A percentile compares a stretch with the other conserved stretches of the same genome.
phyloP scores from a whole-genome alignment of 2,329 filamentous ascomycete genomes.

The Phialocephala sp. region DNA sequence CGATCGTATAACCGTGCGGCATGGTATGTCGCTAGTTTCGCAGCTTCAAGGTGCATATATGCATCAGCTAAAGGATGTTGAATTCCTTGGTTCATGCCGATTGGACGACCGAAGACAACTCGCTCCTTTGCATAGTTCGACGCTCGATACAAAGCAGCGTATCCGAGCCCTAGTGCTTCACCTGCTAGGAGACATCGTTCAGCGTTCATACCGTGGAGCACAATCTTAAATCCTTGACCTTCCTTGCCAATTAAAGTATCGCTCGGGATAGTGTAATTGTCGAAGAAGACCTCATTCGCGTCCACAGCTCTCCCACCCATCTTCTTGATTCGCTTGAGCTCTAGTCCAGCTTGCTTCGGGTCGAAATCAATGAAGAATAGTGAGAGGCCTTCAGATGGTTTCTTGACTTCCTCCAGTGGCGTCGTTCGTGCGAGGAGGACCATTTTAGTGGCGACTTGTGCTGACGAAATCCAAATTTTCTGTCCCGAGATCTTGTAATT shows the following conservation, averaged over 20 bases:
- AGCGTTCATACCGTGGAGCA: slow-evolving; percentile 81
- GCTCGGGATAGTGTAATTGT: slow-evolving; percentile 72
- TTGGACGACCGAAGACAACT: slow-evolving; percentile 67
- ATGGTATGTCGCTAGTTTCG: slow-evolving; percentile 69
- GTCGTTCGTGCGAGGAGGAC: slow-evolving; percentile 80
- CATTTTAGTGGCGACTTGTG: slow-evolving; percentile 84
- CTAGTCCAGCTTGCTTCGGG: slow-evolving; percentile 54
- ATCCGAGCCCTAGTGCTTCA: slow-evolving; percentile 80
- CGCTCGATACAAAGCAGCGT: slow-evolving; percentile 69
- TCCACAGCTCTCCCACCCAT: slow-evolving; percentile 86
- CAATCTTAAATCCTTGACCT: slow-evolving; percentile 78
- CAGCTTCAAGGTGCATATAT: slow-evolving; percentile 69
- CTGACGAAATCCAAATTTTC: slow-evolving; percentile 90
- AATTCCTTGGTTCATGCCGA: slow-evolving; percentile 70
- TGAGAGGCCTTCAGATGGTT: slow-evolving; percentile 76
- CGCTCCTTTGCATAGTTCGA: slow-evolving; percentile 70
- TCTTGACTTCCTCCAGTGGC: slow-evolving; percentile 67
- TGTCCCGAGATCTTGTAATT: slow-evolving; percentile 75
- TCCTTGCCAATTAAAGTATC: slow-evolving; percentile 73
- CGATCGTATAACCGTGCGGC: slow-evolving; percentile 67
- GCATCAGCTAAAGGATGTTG: slow-evolving; percentile 69
- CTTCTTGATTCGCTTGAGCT: slow-evolving; percentile 75
- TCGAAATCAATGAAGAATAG: slow-evolving; percentile 84
- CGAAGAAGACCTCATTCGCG: slow-evolving; percentile 88
- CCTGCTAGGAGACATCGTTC: slow-evolving; percentile 78